Conservation (phyloP, 2,329 filamentous ascomycete genomes). For the Chaetomium strumarium region DNA sequence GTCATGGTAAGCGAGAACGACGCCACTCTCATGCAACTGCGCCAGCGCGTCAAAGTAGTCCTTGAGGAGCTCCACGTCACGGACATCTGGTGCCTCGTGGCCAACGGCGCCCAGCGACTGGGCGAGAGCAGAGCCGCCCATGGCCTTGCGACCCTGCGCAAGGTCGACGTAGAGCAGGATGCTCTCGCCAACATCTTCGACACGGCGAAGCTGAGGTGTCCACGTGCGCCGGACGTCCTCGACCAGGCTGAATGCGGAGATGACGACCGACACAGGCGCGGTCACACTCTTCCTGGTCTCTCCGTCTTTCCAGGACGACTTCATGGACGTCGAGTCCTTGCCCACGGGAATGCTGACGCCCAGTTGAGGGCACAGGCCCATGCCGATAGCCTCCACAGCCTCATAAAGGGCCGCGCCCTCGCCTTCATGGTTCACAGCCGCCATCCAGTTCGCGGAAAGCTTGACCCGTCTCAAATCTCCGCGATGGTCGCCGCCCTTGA, state of each 20-base stretch:
- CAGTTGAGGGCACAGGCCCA: conserved; percentile 86
- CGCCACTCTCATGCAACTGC: conserved; percentile 52
- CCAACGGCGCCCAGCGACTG: conserved; percentile 86
- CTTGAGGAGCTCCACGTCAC: conserved; percentile 70
- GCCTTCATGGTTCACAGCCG: conserved; percentile 85
- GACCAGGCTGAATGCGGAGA: conserved; percentile 85
- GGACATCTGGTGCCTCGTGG: conserved; percentile 77
- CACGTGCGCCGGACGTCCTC: conserved; percentile 79
- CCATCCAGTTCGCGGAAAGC: conserved; percentile 98
- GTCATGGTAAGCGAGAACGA: conserved; percentile 90
- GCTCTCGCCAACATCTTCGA: conserved; percentile 84
- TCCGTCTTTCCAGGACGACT: conserved; percentile 85
- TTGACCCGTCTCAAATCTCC: conserved; percentile 73
- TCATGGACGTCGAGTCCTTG: conserved; percentile 99
- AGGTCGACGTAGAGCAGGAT: conserved; percentile 88
- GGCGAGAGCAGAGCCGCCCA: conserved; percentile 87
- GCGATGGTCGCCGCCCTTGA: conserved; percentile 40
- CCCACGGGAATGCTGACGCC: conserved; percentile 92
- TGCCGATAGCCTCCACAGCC: conserved; percentile 85
- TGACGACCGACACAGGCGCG: conserved; percentile 82
- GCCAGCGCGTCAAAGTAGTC: conserved; percentile 87
- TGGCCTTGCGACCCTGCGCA: conserved; percentile 68
- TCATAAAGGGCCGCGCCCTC: conserved; percentile 91
- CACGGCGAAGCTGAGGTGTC: conserved; percentile 80
- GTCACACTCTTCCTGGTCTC: conserved; percentile 81